phyloP scores from a whole-genome alignment of 2,329 filamentous ascomycete species.

The Aspergillus tanneri region DNA sequence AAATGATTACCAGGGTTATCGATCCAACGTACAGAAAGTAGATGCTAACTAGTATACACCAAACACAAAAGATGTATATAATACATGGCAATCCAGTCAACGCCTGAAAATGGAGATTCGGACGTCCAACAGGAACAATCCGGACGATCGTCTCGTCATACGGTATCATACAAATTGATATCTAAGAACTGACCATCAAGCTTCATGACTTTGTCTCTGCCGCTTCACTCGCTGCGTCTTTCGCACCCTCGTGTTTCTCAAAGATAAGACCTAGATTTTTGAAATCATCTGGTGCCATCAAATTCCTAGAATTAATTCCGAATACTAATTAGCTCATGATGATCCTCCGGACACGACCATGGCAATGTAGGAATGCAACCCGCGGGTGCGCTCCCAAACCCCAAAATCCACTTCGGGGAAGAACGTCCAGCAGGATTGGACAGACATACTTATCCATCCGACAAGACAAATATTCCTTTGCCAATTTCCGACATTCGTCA shows the following conservation, averaged over 20 bases:
- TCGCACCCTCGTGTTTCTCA: constrained; percentile 38
- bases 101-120: constrained; percentile 2
- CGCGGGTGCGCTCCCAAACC: too few species aligned
- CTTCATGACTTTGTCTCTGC: constrained; percentile 12
- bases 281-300: constrained; percentile 95
- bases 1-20: too few species aligned
- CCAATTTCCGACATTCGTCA: constrained; percentile 76
- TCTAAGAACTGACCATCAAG: background rate
- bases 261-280: constrained; percentile 82
- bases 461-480: constrained; percentile 85
- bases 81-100: background rate
- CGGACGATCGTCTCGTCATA: background rate
- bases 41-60: background rate
- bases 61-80: background rate
- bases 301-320: constrained; percentile 58
- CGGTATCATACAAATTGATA: background rate
- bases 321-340: background rate
- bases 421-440: constrained; percentile 3
- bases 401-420: too few species aligned
- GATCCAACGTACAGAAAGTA: background rate
- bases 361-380: background rate
- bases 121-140: background rate
- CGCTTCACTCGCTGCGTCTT: constrained; percentile 5
- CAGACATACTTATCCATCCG: constrained; percentile 83
- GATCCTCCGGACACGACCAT: too few species aligned